Evolutionary conservation across 2,329 filamentous ascomycete genomes (phyloP).

Genomic region (Emericellopsis atlantica): DNA sequence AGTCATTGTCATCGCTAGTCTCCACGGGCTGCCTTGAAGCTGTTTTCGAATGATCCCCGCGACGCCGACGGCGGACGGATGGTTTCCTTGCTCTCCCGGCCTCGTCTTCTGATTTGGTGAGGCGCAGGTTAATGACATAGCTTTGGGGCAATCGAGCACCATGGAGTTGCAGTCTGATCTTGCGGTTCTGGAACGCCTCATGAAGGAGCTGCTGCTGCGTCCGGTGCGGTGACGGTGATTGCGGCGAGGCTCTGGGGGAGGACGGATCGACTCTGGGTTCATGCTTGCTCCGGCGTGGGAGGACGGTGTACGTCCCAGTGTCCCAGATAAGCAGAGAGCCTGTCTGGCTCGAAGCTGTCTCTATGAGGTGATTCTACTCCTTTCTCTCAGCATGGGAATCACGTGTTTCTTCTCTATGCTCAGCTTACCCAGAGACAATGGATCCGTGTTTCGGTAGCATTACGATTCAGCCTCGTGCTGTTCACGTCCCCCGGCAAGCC

Average conservation of each 20-base stretch:
- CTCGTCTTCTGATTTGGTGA: constrained; percentile 30
- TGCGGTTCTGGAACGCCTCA: constrained; percentile 37
- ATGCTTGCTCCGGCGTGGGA: constrained; percentile 26
- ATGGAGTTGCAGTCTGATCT: constrained; percentile 42
- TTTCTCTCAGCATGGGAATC: not conserved
- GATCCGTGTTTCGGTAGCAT: constrained; percentile 49
- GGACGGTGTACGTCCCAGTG: constrained; percentile 42
- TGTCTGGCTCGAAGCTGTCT: constrained; percentile 39
- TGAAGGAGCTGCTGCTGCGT: constrained; percentile 34
- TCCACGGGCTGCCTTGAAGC: not conserved
- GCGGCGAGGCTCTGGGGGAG: constrained; percentile 9
- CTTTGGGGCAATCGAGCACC: constrained; percentile 37
- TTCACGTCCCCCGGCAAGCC: constrained; percentile 47
- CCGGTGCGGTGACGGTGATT: constrained; percentile 7
- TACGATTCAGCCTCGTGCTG: constrained; percentile 37
- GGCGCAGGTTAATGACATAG: constrained; percentile 42
- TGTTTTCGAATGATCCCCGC: not conserved
- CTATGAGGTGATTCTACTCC: constrained; percentile 44
- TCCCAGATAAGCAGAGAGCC: constrained; percentile 53
- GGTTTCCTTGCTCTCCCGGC: constrained; percentile 13
- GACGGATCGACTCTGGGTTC: constrained; percentile 15
- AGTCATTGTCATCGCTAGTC: constrained; percentile 6
- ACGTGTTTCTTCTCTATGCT: not conserved
- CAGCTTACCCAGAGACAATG: constrained; percentile 43
- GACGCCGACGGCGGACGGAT: not conserved